Conservation (phyloP, 1,284 basidiomycete species). For the Marasmius sp. region DNA sequence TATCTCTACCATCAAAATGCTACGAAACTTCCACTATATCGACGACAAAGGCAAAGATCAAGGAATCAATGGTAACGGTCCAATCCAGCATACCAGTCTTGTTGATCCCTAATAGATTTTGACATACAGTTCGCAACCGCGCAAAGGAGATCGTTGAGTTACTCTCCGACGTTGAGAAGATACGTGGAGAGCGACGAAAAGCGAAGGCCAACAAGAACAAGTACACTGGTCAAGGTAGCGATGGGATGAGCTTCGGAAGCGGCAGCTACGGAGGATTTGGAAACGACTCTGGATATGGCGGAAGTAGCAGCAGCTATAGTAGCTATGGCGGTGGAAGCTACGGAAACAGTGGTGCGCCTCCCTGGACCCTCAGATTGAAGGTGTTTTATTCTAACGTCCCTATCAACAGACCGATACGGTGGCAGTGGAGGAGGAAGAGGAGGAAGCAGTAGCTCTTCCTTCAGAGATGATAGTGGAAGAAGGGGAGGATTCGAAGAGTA, state of each 20-base stretch:
- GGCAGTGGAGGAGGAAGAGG: constrained; percentile 33
- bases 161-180: constrained; percentile 88
- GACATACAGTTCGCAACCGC: constrained; percentile 83
- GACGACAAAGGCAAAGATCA: constrained; percentile 99
- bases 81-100: background rate
- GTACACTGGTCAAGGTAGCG: constrained; percentile 86
- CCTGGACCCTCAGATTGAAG: background rate
- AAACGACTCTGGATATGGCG: constrained; percentile 54
- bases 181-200: constrained; percentile 87
- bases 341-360: constrained; percentile 14
- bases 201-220: constrained; percentile 93
- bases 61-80: constrained; percentile 85
- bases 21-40: constrained; percentile 97
- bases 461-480: constrained; percentile 51
- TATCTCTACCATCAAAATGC: constrained; percentile 95
- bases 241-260: constrained; percentile 62
- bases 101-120: background rate
- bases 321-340: constrained; percentile 30
- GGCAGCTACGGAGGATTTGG: constrained; percentile 83
- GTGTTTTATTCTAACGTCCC: background rate
- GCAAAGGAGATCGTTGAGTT: constrained; percentile 90
- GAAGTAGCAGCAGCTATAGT: constrained; percentile 39
- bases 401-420: constrained; percentile 15
- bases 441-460: constrained; percentile 42
- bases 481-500: constrained; percentile 86